Evolutionary conservation across 495 filamentous ascomycete genomes (phyloP).

Genomic region (Xylaria palmicola): DNA sequence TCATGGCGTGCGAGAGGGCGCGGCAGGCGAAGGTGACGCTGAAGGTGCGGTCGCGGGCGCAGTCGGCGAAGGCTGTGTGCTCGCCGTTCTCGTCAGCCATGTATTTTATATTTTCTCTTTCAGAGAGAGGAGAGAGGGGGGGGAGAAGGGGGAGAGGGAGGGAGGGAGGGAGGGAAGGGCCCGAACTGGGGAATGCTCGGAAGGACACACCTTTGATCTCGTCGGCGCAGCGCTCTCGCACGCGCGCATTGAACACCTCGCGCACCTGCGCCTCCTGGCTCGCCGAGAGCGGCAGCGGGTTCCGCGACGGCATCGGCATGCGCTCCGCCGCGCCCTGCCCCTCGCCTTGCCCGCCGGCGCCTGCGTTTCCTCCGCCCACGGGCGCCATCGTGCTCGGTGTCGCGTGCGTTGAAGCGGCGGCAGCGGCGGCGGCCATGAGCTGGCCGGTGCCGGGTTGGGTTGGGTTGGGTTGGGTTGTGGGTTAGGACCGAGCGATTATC

Average conservation of each 20-base stretch:
- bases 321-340: slow-evolving; percentile 14
- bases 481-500: not conserved
- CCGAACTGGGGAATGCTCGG: not conserved
- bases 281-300: slow-evolving; percentile 89
- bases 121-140: not conserved
- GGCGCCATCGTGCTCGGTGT: slow-evolving; percentile 10
- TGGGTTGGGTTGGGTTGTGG: not conserved
- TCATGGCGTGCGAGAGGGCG: slow-evolving; percentile 77
- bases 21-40: slow-evolving; percentile 84
- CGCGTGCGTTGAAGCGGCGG: not conserved
- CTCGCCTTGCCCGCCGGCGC: not conserved
- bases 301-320: slow-evolving; percentile 63
- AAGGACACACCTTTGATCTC: slow-evolving; percentile 76
- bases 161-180: not conserved
- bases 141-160: not conserved
- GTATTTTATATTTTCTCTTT: too few relatives aligned
- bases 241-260: slow-evolving; percentile 84
- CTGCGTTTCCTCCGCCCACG: not conserved
- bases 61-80: slow-evolving; percentile 79
- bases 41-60: slow-evolving; percentile 80
- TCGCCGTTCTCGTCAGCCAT: not conserved
- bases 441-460: not conserved
- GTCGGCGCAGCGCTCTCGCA: slow-evolving; percentile 71
- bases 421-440: slow-evolving; percentile 12
- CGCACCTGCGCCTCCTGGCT: slow-evolving; percentile 89